phyloP scores from a whole-genome alignment of 495 filamentous ascomycete species.

The Melanomma pulvis-pyrius region DNA sequence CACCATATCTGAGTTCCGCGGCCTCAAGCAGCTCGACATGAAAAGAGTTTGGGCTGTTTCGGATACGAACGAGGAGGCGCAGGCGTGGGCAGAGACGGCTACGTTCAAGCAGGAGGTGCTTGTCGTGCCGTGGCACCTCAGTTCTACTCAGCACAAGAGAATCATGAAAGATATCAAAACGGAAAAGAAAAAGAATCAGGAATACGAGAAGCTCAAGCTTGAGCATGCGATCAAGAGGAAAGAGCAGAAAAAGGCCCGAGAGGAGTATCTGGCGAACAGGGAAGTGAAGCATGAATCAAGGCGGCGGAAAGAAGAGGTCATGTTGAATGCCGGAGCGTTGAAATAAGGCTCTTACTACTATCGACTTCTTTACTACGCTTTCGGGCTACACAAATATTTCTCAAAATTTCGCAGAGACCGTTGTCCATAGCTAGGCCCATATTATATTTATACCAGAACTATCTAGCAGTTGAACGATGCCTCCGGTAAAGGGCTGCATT shows the following conservation, averaged over 20 bases:
- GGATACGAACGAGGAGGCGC: slow-evolving; percentile 64
- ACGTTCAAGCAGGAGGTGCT: slow-evolving; percentile 68
- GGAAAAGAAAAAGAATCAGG: slow-evolving; percentile 34
- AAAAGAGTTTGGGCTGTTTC: slow-evolving; percentile 59
- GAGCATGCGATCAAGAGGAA: slow-evolving; percentile 48
- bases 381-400: too few relatives aligned
- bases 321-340: slow-evolving; percentile 37
- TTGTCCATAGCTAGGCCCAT: too few relatives aligned
- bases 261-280: slow-evolving; percentile 44
- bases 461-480: too few relatives aligned
- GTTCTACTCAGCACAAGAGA: slow-evolving; percentile 54
- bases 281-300: slow-evolving; percentile 24
- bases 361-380: not conserved
- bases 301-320: slow-evolving; percentile 30
- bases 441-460: too few relatives aligned
- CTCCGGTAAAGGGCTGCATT: too few relatives aligned
- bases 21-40: slow-evolving; percentile 65
- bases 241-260: slow-evolving; percentile 36
- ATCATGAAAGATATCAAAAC: slow-evolving; percentile 55
- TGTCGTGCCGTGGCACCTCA: slow-evolving; percentile 67
- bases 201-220: slow-evolving; percentile 45
- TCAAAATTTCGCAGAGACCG: too few relatives aligned
- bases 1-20: slow-evolving; percentile 64
- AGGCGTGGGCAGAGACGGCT: slow-evolving; percentile 70
- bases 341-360: not conserved